These are phyloP conservation scores for Leccinum pachyderme DNA, from an alignment of 1,284 basidiomycete species.

Conservation along the genomic window DNA sequence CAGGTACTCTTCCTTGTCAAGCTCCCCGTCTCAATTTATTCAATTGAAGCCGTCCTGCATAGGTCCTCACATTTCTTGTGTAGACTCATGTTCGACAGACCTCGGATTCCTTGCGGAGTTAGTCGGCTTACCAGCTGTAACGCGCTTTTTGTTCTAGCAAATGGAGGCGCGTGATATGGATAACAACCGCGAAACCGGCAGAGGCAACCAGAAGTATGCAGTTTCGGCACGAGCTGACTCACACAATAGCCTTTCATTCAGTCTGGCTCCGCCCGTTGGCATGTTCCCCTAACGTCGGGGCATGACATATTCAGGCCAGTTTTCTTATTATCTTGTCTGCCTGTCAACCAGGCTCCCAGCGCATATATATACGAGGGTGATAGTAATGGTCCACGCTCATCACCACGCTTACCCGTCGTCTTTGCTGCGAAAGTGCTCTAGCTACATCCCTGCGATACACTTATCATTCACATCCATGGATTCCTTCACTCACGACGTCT, in stretches of 20 bases:
- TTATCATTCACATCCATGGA: conserved; percentile 19
- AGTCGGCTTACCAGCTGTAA: background rate
- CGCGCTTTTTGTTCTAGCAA: conserved; percentile 19
- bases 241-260: conserved; percentile 16
- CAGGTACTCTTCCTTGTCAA: background rate
- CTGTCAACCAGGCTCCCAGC: background rate
- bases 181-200: conserved; percentile 1
- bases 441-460: conserved; percentile 9
- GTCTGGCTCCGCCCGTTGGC: conserved; percentile 2
- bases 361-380: conserved; percentile 23
- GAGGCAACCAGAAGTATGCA: background rate
- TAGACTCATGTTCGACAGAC: background rate
- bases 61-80: background rate
- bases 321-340: conserved; percentile 19
- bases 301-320: background rate
- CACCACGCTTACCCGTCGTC: conserved; percentile 3
- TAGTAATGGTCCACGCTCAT: conserved; percentile 1
- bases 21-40: background rate
- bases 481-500: conserved; percentile 6
- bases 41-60: background rate
- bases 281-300: background rate
- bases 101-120: background rate
- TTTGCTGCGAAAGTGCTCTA: conserved; percentile 3
- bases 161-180: conserved; percentile 7
- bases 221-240: background rate